These are phyloP conservation scores for Suillus bovinus DNA, from an alignment of 768 basidiomycete species.

Conservation along the genomic window DNA sequence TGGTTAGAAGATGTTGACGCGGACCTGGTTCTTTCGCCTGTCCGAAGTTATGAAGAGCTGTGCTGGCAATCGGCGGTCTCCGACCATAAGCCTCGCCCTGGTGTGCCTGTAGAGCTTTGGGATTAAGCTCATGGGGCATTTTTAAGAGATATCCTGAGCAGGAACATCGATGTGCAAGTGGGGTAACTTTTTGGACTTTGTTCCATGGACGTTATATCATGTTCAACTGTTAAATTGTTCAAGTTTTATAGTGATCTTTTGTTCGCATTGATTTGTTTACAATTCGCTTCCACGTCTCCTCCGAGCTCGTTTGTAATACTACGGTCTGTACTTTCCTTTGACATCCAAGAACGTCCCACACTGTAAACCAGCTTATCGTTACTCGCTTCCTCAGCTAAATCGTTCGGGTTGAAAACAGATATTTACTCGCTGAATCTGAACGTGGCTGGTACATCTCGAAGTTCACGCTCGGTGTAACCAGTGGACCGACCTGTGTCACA, in stretches of 20 bases:
- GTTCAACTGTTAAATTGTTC: neutral
- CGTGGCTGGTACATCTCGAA: neutral
- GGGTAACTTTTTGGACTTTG: neutral
- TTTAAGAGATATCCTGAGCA: constrained; percentile 13
- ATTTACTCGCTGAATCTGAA: neutral
- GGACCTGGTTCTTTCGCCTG: constrained; percentile 30
- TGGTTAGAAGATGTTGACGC: constrained; percentile 31
- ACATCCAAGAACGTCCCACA: neutral
- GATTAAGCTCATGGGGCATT: constrained; percentile 18
- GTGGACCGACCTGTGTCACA: neutral
- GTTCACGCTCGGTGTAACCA: neutral
- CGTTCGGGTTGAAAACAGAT: neutral
- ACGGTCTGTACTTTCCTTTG: neutral
- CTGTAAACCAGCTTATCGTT: neutral
- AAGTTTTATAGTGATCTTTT: too few species aligned
- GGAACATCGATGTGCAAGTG: neutral
- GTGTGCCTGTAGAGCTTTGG: constrained; percentile 32
- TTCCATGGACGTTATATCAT: neutral
- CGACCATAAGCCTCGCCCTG: constrained; percentile 24
- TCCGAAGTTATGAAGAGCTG: constrained; percentile 28
- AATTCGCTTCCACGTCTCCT: constrained; percentile 3
- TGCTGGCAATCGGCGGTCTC: constrained; percentile 31
- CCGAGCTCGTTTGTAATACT: neutral
- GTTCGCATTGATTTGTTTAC: neutral
- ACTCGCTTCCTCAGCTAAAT: constrained; percentile 1